Conservation (phyloP, 2,329 filamentous ascomycete species). For the Akanthomyces uredinophilus region DNA sequence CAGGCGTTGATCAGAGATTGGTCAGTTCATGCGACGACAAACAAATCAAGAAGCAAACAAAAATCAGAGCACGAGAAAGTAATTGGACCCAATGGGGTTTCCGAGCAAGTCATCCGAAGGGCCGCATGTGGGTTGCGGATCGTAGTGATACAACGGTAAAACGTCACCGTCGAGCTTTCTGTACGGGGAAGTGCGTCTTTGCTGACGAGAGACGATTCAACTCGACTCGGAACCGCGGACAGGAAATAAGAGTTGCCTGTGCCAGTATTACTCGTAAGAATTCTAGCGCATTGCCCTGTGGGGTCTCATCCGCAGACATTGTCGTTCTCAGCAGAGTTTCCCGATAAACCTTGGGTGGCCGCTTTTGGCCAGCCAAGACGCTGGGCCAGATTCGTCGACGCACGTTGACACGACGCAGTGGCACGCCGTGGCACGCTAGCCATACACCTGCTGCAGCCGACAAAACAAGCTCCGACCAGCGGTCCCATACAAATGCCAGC, state of each 20-base stretch:
- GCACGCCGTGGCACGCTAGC: background rate
- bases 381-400: background rate
- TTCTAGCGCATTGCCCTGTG: background rate
- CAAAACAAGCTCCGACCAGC: background rate
- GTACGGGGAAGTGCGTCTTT: background rate
- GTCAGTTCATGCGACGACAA: background rate
- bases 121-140: background rate
- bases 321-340: background rate
- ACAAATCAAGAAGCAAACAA: background rate
- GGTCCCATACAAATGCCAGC: background rate
- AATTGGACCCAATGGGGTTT: background rate
- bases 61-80: background rate
- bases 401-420: background rate
- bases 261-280: background rate
- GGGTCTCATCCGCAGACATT: background rate
- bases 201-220: slow-evolving; percentile 1
- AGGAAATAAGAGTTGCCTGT: background rate
- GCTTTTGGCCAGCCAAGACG: slow-evolving; percentile 8
- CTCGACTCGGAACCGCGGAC: background rate
- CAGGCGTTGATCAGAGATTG: background rate
- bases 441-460: background rate
- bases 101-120: background rate
- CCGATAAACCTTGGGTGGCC: background rate
- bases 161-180: background rate
- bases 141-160: slow-evolving; percentile 2